Percentiles rank a stretch among this genome's conserved stretches.
Evolutionary conservation across 805 yeast species (phyloP).

Genomic region (Wickerhamiella parazyma): DNA sequence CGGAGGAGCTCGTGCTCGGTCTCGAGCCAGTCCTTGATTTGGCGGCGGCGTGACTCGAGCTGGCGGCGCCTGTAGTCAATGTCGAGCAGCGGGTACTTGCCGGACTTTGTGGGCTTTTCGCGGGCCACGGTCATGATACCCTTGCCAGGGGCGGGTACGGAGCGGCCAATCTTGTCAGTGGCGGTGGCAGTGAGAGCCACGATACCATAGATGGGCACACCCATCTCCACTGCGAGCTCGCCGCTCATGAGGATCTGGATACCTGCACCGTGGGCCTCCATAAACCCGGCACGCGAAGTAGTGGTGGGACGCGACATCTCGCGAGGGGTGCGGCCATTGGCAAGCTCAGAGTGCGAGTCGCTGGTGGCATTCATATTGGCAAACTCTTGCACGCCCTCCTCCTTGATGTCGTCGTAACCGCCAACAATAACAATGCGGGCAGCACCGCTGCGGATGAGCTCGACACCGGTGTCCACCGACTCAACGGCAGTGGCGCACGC

Average conservation of each 20-base stretch:
- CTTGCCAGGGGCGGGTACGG: conserved; percentile 99
- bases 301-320: conserved; percentile 99
- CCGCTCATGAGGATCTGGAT: conserved; percentile 94
- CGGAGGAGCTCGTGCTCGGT: conserved; percentile 56
- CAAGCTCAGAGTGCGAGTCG: conserved; percentile 73
- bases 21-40: conserved; percentile 75
- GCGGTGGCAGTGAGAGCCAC: conserved; percentile 94
- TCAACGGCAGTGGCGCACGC: conserved; percentile 99
- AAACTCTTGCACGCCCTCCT: conserved; percentile 95
- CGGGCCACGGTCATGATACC: conserved; percentile 98
- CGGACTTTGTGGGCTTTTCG: conserved; percentile 49
- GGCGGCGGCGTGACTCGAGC: conserved; percentile 60
- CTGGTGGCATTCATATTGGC: conserved; percentile 99
- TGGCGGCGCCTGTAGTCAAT: conserved; percentile 91
- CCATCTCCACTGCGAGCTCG: conserved; percentile 88
- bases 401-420: conserved; percentile 99
- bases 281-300: conserved; percentile 90
- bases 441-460: conserved; percentile 82
- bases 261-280: conserved; percentile 99
- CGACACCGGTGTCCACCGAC: conserved; percentile 92
- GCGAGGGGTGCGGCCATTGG: conserved; percentile 91
- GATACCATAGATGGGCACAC: conserved; percentile 96
- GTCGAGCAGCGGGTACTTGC: conserved; percentile 69
- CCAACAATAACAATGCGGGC: conserved; percentile 96
- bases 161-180: conserved; percentile 95